Evolutionary conservation across 495 filamentous ascomycete species (phyloP).

Genomic region (Neurospora sp.): DNA sequence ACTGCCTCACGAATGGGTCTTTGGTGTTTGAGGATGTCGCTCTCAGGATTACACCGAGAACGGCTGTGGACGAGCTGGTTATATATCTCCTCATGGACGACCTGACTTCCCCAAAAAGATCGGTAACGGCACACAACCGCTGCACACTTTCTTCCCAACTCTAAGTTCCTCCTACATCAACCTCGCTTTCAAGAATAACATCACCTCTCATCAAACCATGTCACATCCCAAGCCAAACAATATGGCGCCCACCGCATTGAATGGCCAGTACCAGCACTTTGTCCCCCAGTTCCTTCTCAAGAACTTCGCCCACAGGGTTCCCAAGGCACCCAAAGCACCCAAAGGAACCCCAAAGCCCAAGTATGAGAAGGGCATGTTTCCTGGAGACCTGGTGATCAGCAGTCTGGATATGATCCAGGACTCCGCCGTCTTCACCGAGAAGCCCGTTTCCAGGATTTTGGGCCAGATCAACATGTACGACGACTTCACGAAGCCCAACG

Average conservation of each 20-base stretch:
- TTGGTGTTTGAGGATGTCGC: background rate
- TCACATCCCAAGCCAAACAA: background rate
- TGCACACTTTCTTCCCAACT: background rate
- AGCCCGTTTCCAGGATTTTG: constrained; percentile 26
- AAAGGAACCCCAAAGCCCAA: constrained; percentile 3
- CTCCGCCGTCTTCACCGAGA: constrained; percentile 16
- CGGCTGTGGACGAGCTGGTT: background rate
- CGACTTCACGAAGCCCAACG: constrained; percentile 15
- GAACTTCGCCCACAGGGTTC: constrained; percentile 27
- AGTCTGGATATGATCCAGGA: constrained; percentile 14
- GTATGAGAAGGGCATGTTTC: constrained; percentile 13
- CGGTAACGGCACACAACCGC: background rate
- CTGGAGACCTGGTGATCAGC: constrained; percentile 15
- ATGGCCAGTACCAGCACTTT: constrained; percentile 37
- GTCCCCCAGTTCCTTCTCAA: constrained; percentile 37
- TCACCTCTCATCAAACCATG: background rate
- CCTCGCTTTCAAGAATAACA: background rate
- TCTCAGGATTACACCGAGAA: background rate
- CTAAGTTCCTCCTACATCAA: background rate
- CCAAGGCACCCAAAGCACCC: background rate
- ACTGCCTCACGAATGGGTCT: background rate
- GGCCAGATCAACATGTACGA: constrained; percentile 37
- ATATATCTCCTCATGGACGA: background rate
- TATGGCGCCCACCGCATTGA: background rate
- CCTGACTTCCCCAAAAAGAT: background rate